phyloP scores from a whole-genome alignment of 2,329 filamentous ascomycete species.

The Tolypocladium album region DNA sequence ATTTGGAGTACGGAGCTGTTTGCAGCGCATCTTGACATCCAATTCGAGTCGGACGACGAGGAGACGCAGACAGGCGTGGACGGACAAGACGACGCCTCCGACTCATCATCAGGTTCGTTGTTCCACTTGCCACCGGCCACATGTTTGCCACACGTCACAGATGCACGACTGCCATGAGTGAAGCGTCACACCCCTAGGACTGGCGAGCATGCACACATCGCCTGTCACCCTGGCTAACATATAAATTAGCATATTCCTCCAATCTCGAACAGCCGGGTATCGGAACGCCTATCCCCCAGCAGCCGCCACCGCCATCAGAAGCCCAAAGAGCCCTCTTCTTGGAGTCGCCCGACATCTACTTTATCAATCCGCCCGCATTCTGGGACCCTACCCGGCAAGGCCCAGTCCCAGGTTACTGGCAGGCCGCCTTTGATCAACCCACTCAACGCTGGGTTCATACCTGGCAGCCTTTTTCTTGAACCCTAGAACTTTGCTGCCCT shows the following conservation, averaged over 20 bases:
- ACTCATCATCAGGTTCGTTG: slow-evolving; percentile 11
- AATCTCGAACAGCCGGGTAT: neutral
- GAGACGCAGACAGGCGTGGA: slow-evolving; percentile 2
- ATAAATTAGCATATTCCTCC: neutral
- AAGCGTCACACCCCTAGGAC: neutral
- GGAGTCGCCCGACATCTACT: slow-evolving; percentile 1
- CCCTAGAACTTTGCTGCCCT: neutral
- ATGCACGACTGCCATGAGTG: neutral
- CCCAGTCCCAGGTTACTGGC: slow-evolving; percentile 23
- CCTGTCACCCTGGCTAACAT: neutral
- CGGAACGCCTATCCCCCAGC: neutral
- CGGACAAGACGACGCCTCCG: slow-evolving; percentile 2
- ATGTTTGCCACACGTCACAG: slow-evolving; percentile 1
- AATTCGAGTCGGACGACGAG: slow-evolving; percentile 15
- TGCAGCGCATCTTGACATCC: slow-evolving; percentile 16
- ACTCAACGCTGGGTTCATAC: slow-evolving; percentile 23
- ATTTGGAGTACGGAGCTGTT: slow-evolving; percentile 38
- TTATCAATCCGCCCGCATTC: slow-evolving; percentile 4
- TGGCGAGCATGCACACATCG: neutral
- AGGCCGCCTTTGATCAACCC: slow-evolving; percentile 18
- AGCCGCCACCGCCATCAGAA: neutral
- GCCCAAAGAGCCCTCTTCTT: slow-evolving; percentile 2
- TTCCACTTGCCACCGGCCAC: neutral
- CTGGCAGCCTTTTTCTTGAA: slow-evolving; percentile 20
- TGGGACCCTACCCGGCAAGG: slow-evolving; percentile 20